These are phyloP conservation scores for Hymenoscyphus infarciens DNA, from an alignment of 2,329 filamentous ascomycete species.

Conservation along the genomic window DNA sequence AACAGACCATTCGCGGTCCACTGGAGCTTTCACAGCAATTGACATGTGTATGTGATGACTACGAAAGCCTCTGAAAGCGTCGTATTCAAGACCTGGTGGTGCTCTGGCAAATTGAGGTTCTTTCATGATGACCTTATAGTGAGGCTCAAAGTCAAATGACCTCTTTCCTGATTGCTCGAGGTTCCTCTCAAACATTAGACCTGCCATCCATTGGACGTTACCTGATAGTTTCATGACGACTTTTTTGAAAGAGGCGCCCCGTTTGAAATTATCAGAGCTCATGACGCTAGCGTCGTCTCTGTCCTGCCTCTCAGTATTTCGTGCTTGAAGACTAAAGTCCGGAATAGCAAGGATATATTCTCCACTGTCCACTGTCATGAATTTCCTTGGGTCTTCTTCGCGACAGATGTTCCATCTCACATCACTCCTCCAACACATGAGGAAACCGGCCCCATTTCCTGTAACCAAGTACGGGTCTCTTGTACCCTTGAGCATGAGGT, in stretches of 20 bases:
- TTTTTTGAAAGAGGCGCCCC: conserved; percentile 89
- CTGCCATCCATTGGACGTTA: conserved; percentile 88
- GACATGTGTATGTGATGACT: conserved; percentile 97
- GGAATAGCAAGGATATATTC: conserved; percentile 94
- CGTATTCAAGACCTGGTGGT: conserved; percentile 60
- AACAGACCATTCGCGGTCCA: conserved; percentile 80
- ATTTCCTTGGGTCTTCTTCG: conserved; percentile 82
- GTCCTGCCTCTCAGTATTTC: conserved; percentile 45
- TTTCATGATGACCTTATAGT: conserved; percentile 86
- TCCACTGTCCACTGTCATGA: conserved; percentile 94
- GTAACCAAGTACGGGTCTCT: conserved; percentile 92
- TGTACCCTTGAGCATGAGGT: conserved; percentile 85
- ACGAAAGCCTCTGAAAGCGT: conserved; percentile 94
- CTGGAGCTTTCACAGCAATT: conserved; percentile 82
- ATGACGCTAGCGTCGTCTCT: conserved; percentile 57
- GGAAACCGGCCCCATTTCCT: conserved; percentile 86
- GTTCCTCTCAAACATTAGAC: conserved; percentile 87
- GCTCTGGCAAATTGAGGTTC: conserved; percentile 70
- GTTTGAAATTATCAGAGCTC: conserved; percentile 56
- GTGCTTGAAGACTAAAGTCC: conserved; percentile 85
- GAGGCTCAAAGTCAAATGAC: conserved; percentile 84
- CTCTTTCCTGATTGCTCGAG: conserved; percentile 62
- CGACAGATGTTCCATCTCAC: conserved; percentile 83
- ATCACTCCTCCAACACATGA: conserved; percentile 98
- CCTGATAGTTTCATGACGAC: conserved; percentile 98